A percentile compares a stretch with the other conserved stretches of the same genome.
phyloP scores from a whole-genome alignment of 2,329 filamentous ascomycete species.

The Emydomyces testavorans region DNA sequence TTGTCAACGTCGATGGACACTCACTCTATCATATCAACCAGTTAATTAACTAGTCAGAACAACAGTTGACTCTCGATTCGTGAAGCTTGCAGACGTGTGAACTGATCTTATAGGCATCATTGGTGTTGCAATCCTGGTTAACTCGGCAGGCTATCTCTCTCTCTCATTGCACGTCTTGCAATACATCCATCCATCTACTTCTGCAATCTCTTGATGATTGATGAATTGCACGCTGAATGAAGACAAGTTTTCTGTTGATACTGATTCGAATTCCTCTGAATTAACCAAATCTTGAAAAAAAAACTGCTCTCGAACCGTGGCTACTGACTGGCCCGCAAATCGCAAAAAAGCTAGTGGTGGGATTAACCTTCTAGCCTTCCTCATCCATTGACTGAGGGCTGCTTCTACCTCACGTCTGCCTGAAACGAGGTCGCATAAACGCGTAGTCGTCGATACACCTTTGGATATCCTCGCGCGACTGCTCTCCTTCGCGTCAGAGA shows the following conservation, averaged over 20 bases:
- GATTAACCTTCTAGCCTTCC: neutral
- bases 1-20: neutral
- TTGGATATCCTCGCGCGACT: slow-evolving; percentile 3
- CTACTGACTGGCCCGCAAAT: neutral
- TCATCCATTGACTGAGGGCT: neutral
- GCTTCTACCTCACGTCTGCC: slow-evolving; percentile 4
- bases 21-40: neutral
- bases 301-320: neutral
- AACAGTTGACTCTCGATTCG: too few relatives aligned
- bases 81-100: too few relatives aligned
- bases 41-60: too few relatives aligned
- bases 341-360: neutral
- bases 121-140: too few relatives aligned
- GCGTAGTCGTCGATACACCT: neutral
- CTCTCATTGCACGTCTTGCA: too few relatives aligned
- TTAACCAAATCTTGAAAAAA: neutral
- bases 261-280: neutral
- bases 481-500: slow-evolving; percentile 1
- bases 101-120: too few relatives aligned
- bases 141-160: too few relatives aligned
- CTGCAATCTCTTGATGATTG: neutral
- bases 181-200: neutral
- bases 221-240: neutral
- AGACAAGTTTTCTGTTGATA: neutral
- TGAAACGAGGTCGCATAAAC: slow-evolving; percentile 10